Evolutionary conservation across 306 rosid genomes (phyloP), one percentile per base, ranked within the genome.

Genomic region (Vigna angularis): DNA sequence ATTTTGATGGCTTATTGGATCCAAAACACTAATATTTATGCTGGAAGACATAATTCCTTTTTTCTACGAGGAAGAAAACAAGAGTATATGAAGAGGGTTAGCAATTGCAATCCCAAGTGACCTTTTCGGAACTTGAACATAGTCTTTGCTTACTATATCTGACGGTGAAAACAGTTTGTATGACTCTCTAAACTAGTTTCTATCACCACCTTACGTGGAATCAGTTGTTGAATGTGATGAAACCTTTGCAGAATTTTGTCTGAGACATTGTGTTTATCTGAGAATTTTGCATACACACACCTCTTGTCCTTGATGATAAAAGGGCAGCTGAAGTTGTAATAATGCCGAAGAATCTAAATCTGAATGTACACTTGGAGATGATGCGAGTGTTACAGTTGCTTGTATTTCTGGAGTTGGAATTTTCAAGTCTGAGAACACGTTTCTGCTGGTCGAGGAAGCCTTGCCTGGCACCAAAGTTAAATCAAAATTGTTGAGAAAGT

Each of bases 41-140:
- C 81, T 70, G 24, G 88, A 88, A 44, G 65, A 75, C 26, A 20
- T 20, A 62, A 3, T 85, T 63, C 66, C 62, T 78, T 20, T 79
- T 0, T 45, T 30, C 53, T 76, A 44, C 17, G 72, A 81, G 32
- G 76, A 84, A 47, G 79, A 70, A 53, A 34, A 26, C 56, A 76
- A 59, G 26, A 66, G 76, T 53, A 75, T 28, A 20, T 74, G 75
- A 34, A 66, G 70, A 66, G 49, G 42, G 67, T 80, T 71, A 53
- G 66, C 53, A 11, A 30, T 72, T 24, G 74, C 32, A 71, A 47
- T 66, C 36, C 66, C 36, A 32, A 42, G 58, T 75, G 73, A 77
- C 20, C 42, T 69, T 52, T 80, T 45, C 42, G 84, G 65, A 70
- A 17, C 81, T 32, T 74, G 66, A 69, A 59, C 34, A 17, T 73